Conservation (phyloP, 108 stramenopile species). For the Discostella pseudostelligera region DNA sequence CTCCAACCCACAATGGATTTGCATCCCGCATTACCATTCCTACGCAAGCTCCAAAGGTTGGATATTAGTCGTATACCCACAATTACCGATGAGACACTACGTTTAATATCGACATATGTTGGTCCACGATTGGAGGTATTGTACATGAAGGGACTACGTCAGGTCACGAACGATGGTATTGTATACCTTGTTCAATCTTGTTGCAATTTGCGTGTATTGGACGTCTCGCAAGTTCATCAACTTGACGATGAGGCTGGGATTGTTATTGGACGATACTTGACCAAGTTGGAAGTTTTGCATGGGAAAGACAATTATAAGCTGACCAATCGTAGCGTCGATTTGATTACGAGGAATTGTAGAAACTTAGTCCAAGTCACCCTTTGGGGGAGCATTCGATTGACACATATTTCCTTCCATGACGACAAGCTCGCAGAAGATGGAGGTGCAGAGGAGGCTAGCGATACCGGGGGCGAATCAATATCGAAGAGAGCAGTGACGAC, state of each 20-base stretch:
- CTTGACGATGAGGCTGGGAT: conserved; percentile 53
- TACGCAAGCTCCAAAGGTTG: conserved; percentile 48
- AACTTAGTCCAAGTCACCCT: conserved; percentile 58
- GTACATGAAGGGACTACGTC: conserved; percentile 55
- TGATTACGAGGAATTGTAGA: conserved; percentile 52
- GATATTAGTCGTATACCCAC: conserved; percentile 54
- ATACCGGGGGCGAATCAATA: no score
- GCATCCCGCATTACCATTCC: conserved; percentile 51
- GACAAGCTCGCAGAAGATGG: not conserved
- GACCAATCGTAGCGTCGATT: conserved; percentile 56
- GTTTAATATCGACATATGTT: conserved; percentile 44
- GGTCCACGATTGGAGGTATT: conserved; percentile 50
- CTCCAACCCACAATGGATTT: conserved; percentile 45
- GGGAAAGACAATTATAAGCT: conserved; percentile 61
- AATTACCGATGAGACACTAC: conserved; percentile 59
- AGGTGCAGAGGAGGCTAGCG: not conserved
- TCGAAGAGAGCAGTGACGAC: no score
- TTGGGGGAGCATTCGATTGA: conserved; percentile 63
- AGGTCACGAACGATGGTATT: conserved; percentile 56
- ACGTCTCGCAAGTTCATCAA: conserved; percentile 51
- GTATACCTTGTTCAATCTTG: conserved; percentile 46
- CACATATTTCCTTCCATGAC: conserved; percentile 21
- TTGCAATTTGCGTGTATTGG: conserved; percentile 51
- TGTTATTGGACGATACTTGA: conserved; percentile 52
- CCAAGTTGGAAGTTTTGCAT: conserved; percentile 55